A percentile compares a stretch with the other conserved stretches of the same genome.
These are phyloP conservation scores for Avena sativa DNA, from an alignment of 176 grass and related monocot genomes.

Conservation along the genomic window DNA sequence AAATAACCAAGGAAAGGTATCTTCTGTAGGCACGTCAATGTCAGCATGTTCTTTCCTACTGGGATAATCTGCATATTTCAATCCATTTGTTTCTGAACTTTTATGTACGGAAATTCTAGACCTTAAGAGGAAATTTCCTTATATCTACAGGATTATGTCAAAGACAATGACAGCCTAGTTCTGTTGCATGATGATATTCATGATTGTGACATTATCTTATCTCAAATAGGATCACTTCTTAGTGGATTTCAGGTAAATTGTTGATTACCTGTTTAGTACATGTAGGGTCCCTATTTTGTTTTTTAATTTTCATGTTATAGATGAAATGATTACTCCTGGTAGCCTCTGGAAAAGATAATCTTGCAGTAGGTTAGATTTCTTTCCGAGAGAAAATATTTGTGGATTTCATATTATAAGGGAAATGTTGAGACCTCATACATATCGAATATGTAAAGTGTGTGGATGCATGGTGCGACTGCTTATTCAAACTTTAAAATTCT, in stretches of 20 bases:
- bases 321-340: background rate
- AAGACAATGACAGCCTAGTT: constrained; percentile 68
- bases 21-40: background rate
- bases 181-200: constrained; percentile 73
- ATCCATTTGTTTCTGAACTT: background rate
- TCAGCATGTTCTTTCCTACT: background rate
- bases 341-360: background rate
- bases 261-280: constrained; percentile 27
- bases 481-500: constrained; percentile 14
- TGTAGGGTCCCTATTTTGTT: background rate
- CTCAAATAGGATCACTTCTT: constrained; percentile 69
- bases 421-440: background rate
- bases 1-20: constrained; percentile 10
- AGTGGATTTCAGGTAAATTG: constrained; percentile 66
- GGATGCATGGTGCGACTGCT: background rate
- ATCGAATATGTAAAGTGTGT: background rate
- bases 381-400: constrained; percentile 10
- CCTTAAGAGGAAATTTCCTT: constrained; percentile 41
- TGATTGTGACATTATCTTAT: constrained; percentile 71
- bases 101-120: background rate
- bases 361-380: constrained; percentile 29
- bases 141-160: constrained; percentile 70
- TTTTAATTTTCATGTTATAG: background rate
- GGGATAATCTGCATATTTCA: constrained; percentile 16
- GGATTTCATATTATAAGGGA: background rate